Percentiles rank a stretch among this genome's conserved stretches.
Conservation (phyloP, 2,329 filamentous ascomycete species). For the Bipolaris cookei region DNA sequence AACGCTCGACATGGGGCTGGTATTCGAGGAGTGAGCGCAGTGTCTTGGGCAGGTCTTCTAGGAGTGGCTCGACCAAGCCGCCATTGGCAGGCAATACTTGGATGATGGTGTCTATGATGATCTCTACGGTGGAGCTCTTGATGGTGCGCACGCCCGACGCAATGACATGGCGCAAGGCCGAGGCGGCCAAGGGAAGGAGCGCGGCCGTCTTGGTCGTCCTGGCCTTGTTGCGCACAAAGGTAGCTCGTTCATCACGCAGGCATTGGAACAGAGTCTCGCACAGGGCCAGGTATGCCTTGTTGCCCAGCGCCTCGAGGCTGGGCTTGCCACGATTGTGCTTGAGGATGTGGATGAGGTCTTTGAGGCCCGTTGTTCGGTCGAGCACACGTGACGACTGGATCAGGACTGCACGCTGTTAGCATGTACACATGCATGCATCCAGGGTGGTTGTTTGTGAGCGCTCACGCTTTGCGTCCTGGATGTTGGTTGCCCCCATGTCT, state of each 20-base stretch:
- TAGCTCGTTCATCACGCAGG: conserved; percentile 70
- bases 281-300: conserved; percentile 81
- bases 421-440: background rate
- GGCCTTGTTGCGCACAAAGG: conserved; percentile 61
- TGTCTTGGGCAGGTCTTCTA: conserved; percentile 78
- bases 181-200: conserved; percentile 72
- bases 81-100: conserved; percentile 71
- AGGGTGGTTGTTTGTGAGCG: background rate
- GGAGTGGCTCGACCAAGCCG: conserved; percentile 72
- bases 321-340: conserved; percentile 58
- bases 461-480: conserved; percentile 47
- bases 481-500: conserved; percentile 41
- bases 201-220: conserved; percentile 44
- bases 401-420: conserved; percentile 33
- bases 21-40: conserved; percentile 73
- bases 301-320: conserved; percentile 61
- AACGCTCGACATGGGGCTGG: conserved; percentile 79
- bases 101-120: conserved; percentile 80
- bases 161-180: conserved; percentile 73
- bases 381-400: conserved; percentile 41
- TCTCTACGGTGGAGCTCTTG: conserved; percentile 76
- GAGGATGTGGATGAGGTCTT: conserved; percentile 63
- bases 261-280: conserved; percentile 80
- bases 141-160: conserved; percentile 72
- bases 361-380: conserved; percentile 59